Evolutionary conservation across 768 basidiomycete species (phyloP).

Genomic region (Pleurotus eryngii): DNA sequence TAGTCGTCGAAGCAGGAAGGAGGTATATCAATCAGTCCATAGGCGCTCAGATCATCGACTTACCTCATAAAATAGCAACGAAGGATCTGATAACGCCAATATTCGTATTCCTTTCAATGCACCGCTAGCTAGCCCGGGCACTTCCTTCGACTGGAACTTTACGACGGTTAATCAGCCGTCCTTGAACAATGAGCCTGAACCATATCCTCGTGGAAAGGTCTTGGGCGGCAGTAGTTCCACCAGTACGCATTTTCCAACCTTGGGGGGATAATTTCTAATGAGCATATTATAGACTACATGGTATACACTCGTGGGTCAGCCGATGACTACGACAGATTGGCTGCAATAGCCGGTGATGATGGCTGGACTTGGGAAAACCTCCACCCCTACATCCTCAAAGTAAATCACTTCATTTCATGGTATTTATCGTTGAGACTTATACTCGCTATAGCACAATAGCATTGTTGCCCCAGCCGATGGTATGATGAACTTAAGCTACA

Average conservation of each 20-base stretch:
- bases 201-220: slow-evolving; percentile 24
- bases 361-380: slow-evolving; percentile 28
- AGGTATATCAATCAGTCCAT: slow-evolving; percentile 14
- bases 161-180: slow-evolving; percentile 25
- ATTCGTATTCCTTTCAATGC: slow-evolving; percentile 17
- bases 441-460: not conserved
- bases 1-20: slow-evolving; percentile 30
- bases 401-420: not conserved
- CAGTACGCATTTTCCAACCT: slow-evolving; percentile 19
- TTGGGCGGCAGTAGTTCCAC: slow-evolving; percentile 30
- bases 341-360: slow-evolving; percentile 17
- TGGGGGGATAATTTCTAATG: too few relatives aligned
- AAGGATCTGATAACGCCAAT: slow-evolving; percentile 13
- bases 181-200: slow-evolving; percentile 20
- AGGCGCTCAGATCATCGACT: not conserved
- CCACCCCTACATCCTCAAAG: slow-evolving; percentile 20
- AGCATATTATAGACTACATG: slow-evolving; percentile 18
- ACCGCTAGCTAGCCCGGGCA: slow-evolving; percentile 3
- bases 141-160: slow-evolving; percentile 30
- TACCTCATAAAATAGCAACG: slow-evolving; percentile 12
- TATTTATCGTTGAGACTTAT: not conserved
- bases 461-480: not conserved
- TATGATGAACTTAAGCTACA: not conserved
- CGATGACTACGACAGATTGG: slow-evolving; percentile 22
- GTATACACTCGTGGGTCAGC: slow-evolving; percentile 22